Evolutionary conservation across 805 yeast species (phyloP), one percentile per base, ranked within the genome.

Genomic region (Hanseniaspora mollemarum): DNA sequence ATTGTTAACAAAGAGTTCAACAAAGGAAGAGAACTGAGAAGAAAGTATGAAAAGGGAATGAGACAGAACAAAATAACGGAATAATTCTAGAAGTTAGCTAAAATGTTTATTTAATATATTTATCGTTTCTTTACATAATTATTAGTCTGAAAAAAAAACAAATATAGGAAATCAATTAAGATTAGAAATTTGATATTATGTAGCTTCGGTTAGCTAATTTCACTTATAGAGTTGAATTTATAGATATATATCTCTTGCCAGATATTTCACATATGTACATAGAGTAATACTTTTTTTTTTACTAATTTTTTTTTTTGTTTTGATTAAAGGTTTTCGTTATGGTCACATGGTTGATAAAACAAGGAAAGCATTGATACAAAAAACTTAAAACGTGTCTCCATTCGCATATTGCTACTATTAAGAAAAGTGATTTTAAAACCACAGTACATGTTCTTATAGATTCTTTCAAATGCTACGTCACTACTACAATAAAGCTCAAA

Each of bases 1-100:
- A 51, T 51, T 15, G 35, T 51, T 10, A 39, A 40, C 13, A 51
- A 44, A 22, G 46, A 51, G 5, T 45, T 46, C 16, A 26, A 36
- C 18, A 24, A 39, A n/a, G 53, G 53, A 7, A 41, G 35, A 43
- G 48, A 42, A 24, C 29, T 51, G 10, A 51, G 53, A 45, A 51
- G 37, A 26, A 42, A 45, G 16, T 35, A 33, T 8, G 53, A 51
- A 41, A 45, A 36, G 29, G 33, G 38, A 39, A 39, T 26, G 7
- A 46, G 44, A 32, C 8, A 22, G 18, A 31, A 40, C 12, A 25
- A n/a, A 5, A 24, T 13, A 18, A 7, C 9, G n/a, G n/a, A 32
- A 28, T 28, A 28, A 28, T 9, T 13, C 32, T 28, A 28, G 13
- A 9, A 9, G 32, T 28, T 28, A 9, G 32, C 32, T 9, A 28